These are phyloP conservation scores for Cercospora zeae-maydis DNA, from an alignment of 2,329 filamentous ascomycete genomes.

Conservation along the genomic window DNA sequence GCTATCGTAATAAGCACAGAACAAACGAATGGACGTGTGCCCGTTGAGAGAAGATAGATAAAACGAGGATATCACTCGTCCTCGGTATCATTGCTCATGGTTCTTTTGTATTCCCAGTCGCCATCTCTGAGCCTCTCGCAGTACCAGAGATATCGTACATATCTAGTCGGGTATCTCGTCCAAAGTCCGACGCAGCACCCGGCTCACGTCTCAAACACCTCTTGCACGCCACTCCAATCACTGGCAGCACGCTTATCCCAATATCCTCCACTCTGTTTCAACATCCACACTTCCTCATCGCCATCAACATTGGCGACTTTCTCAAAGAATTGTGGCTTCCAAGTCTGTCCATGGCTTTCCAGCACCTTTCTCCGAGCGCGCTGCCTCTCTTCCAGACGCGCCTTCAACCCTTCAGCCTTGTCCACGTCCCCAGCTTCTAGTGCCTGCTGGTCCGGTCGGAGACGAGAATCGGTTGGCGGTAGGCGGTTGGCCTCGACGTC, in stretches of 20 bases:
- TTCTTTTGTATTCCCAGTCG: too few species aligned
- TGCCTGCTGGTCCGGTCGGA: constrained; percentile 83
- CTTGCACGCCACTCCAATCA: constrained; percentile 59
- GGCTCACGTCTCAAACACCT: constrained; percentile 49
- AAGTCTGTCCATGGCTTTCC: constrained; percentile 69
- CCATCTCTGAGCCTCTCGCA: background rate
- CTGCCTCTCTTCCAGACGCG: constrained; percentile 80
- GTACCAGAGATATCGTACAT: background rate
- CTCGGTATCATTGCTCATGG: too few species aligned
- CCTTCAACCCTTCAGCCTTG: constrained; percentile 77
- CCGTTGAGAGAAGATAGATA: background rate
- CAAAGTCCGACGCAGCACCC: background rate
- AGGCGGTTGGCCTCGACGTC: constrained; percentile 69
- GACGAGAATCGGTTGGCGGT: constrained; percentile 75
- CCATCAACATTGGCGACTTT: constrained; percentile 49
- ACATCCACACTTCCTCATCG: constrained; percentile 51
- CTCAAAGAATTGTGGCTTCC: constrained; percentile 81
- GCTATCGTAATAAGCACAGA: background rate
- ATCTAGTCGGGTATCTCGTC: constrained; percentile 5
- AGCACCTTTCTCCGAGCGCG: constrained; percentile 67
- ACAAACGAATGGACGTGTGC: background rate
- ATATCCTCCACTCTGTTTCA: constrained; percentile 81
- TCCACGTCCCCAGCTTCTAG: constrained; percentile 80
- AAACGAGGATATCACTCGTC: background rate
- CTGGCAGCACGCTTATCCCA: constrained; percentile 79